A percentile compares a stretch with the other conserved stretches of the same genome.
Conservation (phyloP, 768 basidiomycete species). For the Rhizopogon roseolus region DNA sequence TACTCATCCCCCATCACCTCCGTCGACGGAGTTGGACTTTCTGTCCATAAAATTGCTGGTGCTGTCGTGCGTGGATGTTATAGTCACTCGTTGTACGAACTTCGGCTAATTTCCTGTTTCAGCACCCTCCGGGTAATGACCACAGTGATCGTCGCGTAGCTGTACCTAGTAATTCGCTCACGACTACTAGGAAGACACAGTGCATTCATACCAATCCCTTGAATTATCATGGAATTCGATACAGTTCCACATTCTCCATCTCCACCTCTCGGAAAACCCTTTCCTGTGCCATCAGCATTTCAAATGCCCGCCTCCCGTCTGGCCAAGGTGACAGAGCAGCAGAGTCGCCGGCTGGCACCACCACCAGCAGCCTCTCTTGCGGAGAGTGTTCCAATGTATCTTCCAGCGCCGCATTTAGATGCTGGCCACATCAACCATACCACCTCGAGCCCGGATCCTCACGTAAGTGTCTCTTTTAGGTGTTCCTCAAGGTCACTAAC, state of each 20-base stretch:
- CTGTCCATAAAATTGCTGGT: neutral
- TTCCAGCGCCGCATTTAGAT: slow-evolving; percentile 31
- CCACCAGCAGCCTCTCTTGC: slow-evolving; percentile 42
- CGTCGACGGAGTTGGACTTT: neutral
- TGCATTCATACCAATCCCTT: neutral
- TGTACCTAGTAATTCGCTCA: slow-evolving; percentile 1
- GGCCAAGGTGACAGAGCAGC: slow-evolving; percentile 22
- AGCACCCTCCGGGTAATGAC: slow-evolving; percentile 6
- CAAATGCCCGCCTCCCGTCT: slow-evolving; percentile 33
- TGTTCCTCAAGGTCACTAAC: neutral
- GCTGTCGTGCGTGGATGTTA: neutral
- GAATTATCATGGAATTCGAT: slow-evolving; percentile 14
- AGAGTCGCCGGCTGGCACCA: slow-evolving; percentile 25
- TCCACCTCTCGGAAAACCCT: slow-evolving; percentile 15
- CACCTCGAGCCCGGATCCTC: neutral
- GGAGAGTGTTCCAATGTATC: slow-evolving; percentile 32
- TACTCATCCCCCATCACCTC: neutral
- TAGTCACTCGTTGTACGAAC: neutral
- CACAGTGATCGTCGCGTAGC: slow-evolving; percentile 7
- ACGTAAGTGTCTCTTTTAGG: neutral
- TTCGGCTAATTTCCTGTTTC: neutral
- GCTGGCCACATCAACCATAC: neutral
- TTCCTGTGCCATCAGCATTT: slow-evolving; percentile 18
- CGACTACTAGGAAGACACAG: neutral
- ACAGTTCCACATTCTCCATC: slow-evolving; percentile 2